phyloP scores from a whole-genome alignment of 164 flowering plant genomes.

The Pachysandra terminalis region DNA sequence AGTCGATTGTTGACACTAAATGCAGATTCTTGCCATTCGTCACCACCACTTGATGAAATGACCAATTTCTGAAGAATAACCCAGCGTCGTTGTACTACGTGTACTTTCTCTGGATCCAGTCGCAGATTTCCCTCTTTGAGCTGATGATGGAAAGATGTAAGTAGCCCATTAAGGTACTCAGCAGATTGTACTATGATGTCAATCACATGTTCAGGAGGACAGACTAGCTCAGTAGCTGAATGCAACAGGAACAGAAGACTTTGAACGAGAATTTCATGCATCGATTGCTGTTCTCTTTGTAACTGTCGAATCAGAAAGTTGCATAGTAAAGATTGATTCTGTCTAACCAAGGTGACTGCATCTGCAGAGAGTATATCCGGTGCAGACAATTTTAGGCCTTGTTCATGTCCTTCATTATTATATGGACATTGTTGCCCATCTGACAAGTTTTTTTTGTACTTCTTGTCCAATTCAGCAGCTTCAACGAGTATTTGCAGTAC shows the following conservation, averaged over 20 bases:
- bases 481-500: constrained; percentile 79
- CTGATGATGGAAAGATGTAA: constrained; percentile 50
- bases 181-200: constrained; percentile 65
- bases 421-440: constrained; percentile 25
- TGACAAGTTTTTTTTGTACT: constrained; percentile 27
- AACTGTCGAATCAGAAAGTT: constrained; percentile 54
- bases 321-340: constrained; percentile 74
- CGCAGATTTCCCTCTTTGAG: constrained; percentile 52
- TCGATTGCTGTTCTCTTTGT: constrained; percentile 54
- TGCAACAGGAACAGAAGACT: constrained; percentile 62
- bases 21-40: constrained; percentile 31
- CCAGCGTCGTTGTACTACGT: constrained; percentile 77
- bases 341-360: constrained; percentile 84
- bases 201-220: constrained; percentile 67
- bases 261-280: constrained; percentile 83
- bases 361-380: constrained; percentile 51
- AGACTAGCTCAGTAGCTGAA: constrained; percentile 65
- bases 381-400: constrained; percentile 39
- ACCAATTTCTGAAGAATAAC: constrained; percentile 71
- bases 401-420: constrained; percentile 35
- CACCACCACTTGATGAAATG: constrained; percentile 65
- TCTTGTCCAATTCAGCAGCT: constrained; percentile 78
- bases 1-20: constrained; percentile 28
- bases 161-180: constrained; percentile 54
- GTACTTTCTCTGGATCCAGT: constrained; percentile 43